Conservation (phyloP, 345 rosid genomes). For the Eucalyptus caleyi region DNA sequence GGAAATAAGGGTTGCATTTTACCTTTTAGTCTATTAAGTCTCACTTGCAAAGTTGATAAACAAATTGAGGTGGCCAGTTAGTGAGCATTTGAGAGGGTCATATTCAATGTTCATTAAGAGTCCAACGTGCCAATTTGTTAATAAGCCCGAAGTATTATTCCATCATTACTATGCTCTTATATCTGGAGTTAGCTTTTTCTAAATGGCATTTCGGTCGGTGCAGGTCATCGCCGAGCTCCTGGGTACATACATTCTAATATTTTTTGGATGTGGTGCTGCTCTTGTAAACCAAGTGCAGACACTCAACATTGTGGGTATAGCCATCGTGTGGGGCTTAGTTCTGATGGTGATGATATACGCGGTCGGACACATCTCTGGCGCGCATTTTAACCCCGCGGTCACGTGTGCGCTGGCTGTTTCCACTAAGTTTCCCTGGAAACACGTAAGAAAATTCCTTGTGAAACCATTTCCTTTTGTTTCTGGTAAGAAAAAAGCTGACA, state of each 20-base stretch:
- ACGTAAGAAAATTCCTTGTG: constrained; percentile 1
- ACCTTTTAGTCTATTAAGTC: not conserved
- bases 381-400: constrained; percentile 47
- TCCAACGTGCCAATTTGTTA: not conserved
- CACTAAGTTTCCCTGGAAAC: constrained; percentile 25
- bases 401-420: constrained; percentile 24
- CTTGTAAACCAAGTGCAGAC: constrained; percentile 9
- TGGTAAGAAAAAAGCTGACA: not conserved
- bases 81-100: not conserved
- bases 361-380: constrained; percentile 36
- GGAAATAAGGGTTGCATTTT: not conserved
- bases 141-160: not conserved
- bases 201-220: not conserved
- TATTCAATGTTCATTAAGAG: not conserved
- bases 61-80: not conserved
- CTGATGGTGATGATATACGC: constrained; percentile 30
- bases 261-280: constrained; percentile 27
- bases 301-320: constrained; percentile 22
- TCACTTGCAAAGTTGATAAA: not conserved
- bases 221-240: constrained; percentile 34
- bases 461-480: not conserved
- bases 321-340: constrained; percentile 30
- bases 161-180: not conserved
- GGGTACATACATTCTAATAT: constrained; percentile 31
- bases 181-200: not conserved